phyloP scores from a whole-genome alignment of 1,284 basidiomycete species.

The Austropuccinia psidii region DNA sequence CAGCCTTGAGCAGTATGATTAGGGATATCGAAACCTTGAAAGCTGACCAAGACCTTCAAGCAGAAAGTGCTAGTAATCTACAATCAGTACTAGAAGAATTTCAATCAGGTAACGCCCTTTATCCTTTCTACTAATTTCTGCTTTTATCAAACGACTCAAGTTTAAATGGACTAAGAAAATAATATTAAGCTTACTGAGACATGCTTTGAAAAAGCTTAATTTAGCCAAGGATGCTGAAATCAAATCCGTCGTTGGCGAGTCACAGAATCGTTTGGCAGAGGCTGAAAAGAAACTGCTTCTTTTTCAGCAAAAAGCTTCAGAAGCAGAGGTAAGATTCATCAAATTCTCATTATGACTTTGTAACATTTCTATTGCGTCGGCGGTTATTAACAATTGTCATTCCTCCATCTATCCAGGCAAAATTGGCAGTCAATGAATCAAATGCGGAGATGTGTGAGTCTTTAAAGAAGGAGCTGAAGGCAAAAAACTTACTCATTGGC shows the following conservation, averaged over 20 bases:
- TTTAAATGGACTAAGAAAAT: too few species aligned
- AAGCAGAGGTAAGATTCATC: constrained; percentile 75
- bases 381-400: too few species aligned
- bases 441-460: constrained; percentile 61
- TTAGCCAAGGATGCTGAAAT: constrained; percentile 54
- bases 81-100: constrained; percentile 92
- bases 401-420: constrained; percentile 37
- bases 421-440: constrained; percentile 64
- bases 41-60: constrained; percentile 61
- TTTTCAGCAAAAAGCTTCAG: constrained; percentile 73
- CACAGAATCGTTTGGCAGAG: constrained; percentile 64
- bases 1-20: constrained; percentile 61
- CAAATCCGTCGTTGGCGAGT: constrained; percentile 69
- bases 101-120: constrained; percentile 70
- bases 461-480: constrained; percentile 82
- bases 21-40: constrained; percentile 55
- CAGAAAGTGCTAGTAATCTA: constrained; percentile 69
- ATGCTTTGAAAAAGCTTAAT: neutral
- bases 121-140: neutral
- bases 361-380: too few species aligned
- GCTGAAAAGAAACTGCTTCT: constrained; percentile 68
- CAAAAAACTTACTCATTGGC: constrained; percentile 82
- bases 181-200: constrained; percentile 17
- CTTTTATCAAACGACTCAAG: too few species aligned
- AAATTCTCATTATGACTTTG: too few species aligned